phyloP scores from a whole-genome alignment of 768 basidiomycete genomes.

The Tephrocybe sp. region DNA sequence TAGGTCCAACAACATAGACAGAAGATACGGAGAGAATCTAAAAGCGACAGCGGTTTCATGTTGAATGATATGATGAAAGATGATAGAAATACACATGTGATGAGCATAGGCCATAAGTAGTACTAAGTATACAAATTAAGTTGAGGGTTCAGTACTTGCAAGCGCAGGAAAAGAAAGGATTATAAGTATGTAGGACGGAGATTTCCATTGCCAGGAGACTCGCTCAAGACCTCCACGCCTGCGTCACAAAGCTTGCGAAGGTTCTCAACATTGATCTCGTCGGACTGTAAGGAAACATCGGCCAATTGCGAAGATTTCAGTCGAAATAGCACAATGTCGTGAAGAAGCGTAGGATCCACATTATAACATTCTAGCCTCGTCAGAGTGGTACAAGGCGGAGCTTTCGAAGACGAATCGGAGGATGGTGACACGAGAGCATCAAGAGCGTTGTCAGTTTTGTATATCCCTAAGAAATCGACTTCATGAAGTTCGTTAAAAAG shows the following conservation, averaged over 20 bases:
- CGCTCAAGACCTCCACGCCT: slow-evolving; percentile 4
- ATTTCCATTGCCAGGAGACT: background rate
- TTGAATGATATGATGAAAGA: too few species aligned
- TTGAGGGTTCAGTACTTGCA: too few species aligned
- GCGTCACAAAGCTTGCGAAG: slow-evolving; percentile 8
- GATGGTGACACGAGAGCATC: slow-evolving; percentile 12
- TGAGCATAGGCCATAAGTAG: too few species aligned
- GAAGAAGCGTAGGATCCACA: slow-evolving; percentile 19
- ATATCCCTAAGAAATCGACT: slow-evolving; percentile 21
- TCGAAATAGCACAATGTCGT: slow-evolving; percentile 20
- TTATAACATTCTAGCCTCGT: slow-evolving; percentile 25
- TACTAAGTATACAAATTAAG: too few species aligned
- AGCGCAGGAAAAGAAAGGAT: too few species aligned
- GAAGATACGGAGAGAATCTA: too few species aligned
- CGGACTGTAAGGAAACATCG: slow-evolving; percentile 17
- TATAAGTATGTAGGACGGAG: too few species aligned
- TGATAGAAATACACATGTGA: too few species aligned
- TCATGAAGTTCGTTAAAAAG: slow-evolving; percentile 26
- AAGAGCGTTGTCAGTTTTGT: slow-evolving; percentile 22
- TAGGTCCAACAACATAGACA: too few species aligned
- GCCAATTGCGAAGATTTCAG: slow-evolving; percentile 10
- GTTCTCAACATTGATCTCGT: background rate
- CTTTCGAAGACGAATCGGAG: background rate
- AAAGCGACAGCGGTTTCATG: too few species aligned
- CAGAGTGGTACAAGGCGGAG: slow-evolving; percentile 20